Evolutionary conservation across 768 basidiomycete genomes (phyloP).

Genomic region (Suillus alpinus): DNA sequence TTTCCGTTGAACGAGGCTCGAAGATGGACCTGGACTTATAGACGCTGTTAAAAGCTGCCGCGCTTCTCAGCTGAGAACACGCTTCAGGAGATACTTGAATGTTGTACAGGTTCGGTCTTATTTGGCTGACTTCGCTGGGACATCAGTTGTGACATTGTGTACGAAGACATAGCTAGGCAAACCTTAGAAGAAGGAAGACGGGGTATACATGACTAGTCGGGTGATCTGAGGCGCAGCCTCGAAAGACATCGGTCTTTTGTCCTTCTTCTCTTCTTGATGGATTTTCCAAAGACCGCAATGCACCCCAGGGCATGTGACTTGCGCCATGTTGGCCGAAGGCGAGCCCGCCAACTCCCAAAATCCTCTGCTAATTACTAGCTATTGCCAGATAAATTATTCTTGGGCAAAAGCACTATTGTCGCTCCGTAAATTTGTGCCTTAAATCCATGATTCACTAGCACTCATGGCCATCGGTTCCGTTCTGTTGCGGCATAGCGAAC

Average conservation of each 20-base stretch:
- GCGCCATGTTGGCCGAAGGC: neutral
- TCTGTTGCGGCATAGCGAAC: neutral
- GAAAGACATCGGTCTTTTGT: neutral
- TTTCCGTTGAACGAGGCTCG: neutral
- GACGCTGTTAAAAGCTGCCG: conserved; percentile 60
- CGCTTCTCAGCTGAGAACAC: neutral
- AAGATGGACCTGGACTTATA: conserved; percentile 24
- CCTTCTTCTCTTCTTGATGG: neutral
- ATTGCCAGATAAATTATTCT: neutral
- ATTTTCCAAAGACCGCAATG: neutral
- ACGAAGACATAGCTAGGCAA: neutral
- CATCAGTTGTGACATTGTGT: conserved; percentile 18
- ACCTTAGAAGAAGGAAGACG: too few species aligned
- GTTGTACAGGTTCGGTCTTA: conserved; percentile 21
- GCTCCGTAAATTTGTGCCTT: neutral
- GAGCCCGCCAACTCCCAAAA: neutral
- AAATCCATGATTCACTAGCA: neutral
- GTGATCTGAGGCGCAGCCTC: neutral
- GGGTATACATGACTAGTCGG: neutral
- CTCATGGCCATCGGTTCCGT: neutral
- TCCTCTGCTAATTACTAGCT: neutral
- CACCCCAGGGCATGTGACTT: neutral
- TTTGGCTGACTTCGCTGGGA: conserved; percentile 16
- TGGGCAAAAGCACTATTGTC: neutral
- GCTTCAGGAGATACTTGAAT: neutral